phyloP scores from a whole-genome alignment of 78 protist species.

The Carpediemonas membranifera region DNA sequence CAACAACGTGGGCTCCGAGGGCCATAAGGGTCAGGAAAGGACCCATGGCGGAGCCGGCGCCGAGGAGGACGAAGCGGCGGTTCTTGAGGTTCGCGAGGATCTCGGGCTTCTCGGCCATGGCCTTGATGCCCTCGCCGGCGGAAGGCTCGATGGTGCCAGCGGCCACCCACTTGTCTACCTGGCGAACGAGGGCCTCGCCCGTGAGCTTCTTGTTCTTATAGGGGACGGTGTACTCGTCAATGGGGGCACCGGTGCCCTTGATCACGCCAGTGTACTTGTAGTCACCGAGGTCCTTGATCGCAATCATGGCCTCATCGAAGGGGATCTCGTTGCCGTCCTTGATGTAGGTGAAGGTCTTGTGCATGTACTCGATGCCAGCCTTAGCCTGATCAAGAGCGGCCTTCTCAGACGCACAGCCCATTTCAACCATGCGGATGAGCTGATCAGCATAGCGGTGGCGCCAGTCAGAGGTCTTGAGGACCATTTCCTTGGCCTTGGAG shows the following conservation, averaged over 20 bases:
- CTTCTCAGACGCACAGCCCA: background rate
- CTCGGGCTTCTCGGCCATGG: slow-evolving; percentile 24
- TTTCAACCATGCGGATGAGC: slow-evolving; percentile 6
- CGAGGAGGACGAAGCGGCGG: no score
- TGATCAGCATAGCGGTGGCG: slow-evolving; percentile 22
- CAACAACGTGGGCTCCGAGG: slow-evolving; percentile 46
- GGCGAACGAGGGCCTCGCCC: slow-evolving; percentile 6
- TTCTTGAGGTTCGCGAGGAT: no score
- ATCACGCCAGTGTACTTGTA: no score
- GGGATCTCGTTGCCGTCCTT: background rate
- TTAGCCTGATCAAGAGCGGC: background rate
- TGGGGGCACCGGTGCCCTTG: no score
- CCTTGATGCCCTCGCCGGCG: slow-evolving; percentile 7
- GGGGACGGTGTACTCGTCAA: no score
- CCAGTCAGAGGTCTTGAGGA: slow-evolving; percentile 18
- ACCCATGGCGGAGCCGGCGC: slow-evolving; percentile 60
- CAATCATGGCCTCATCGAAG: slow-evolving; percentile 11
- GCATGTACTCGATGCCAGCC: slow-evolving; percentile 16
- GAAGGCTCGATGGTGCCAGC: slow-evolving; percentile 43
- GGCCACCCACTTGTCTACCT: slow-evolving; percentile 43
- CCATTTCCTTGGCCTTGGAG: no score
- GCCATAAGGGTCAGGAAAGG: slow-evolving; percentile 36
- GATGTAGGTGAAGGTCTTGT: slow-evolving; percentile 18
- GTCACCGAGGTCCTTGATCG: background rate
- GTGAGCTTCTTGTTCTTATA: background rate